phyloP scores from a whole-genome alignment of 768 basidiomycete genomes.

The Rubroboletus satanas region DNA sequence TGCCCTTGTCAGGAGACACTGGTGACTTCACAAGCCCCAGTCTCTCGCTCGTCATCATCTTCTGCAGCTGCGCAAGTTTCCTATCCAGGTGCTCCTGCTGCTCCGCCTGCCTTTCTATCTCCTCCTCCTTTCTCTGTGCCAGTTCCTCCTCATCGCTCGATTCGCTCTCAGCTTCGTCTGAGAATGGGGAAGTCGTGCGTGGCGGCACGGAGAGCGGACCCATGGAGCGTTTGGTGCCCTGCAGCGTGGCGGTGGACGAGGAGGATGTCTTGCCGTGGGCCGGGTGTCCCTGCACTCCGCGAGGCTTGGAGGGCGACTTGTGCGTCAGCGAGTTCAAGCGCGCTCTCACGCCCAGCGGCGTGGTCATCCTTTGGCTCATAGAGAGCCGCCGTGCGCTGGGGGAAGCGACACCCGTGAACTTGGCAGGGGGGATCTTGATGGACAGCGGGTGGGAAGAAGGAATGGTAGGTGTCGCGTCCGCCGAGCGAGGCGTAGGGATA shows the following conservation, averaged over 20 bases:
- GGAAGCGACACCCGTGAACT: slow-evolving; percentile 2
- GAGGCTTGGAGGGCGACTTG: slow-evolving; percentile 41
- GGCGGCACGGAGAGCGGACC: slow-evolving; percentile 28
- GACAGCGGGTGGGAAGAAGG: slow-evolving; percentile 19
- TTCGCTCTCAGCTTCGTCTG: slow-evolving; percentile 48
- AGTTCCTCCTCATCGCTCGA: slow-evolving; percentile 60
- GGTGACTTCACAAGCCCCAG: slow-evolving; percentile 59
- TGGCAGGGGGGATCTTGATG: slow-evolving; percentile 24
- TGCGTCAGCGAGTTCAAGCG: slow-evolving; percentile 65
- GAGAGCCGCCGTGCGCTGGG: slow-evolving; percentile 26
- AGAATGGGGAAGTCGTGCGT: slow-evolving; percentile 48
- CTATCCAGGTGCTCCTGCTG: slow-evolving; percentile 63
- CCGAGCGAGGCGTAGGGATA: slow-evolving; percentile 10
- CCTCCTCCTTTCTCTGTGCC: slow-evolving; percentile 57
- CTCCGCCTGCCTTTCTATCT: slow-evolving; percentile 62
- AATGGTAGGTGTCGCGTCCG: slow-evolving; percentile 13
- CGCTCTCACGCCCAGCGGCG: slow-evolving; percentile 65
- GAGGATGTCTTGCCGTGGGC: slow-evolving; percentile 49
- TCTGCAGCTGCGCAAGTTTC: slow-evolving; percentile 66
- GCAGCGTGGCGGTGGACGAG: slow-evolving; percentile 71
- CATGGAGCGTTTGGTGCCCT: slow-evolving; percentile 37
- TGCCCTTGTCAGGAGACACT: slow-evolving; percentile 36
- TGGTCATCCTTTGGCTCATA: slow-evolving; percentile 43
- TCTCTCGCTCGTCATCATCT: slow-evolving; percentile 68
- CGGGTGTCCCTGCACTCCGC: slow-evolving; percentile 6